phyloP scores from a whole-genome alignment of 2,329 filamentous ascomycete genomes.

The Elsinoe fawcettii region DNA sequence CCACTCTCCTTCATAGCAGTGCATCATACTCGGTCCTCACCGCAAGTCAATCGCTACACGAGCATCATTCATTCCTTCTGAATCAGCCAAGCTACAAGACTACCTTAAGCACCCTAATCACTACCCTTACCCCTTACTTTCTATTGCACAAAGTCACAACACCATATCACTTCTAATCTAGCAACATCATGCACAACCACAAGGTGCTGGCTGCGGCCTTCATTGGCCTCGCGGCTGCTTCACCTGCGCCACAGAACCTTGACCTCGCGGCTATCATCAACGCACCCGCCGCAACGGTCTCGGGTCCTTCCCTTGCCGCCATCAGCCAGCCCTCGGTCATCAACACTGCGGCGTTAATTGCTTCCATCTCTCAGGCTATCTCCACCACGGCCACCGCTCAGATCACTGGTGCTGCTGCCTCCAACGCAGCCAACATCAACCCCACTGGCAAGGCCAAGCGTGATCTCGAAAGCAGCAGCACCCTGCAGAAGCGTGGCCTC shows the following conservation, averaged over 20 bases:
- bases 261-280: slow-evolving; percentile 21
- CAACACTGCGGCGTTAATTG: slow-evolving; percentile 18
- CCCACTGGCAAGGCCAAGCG: slow-evolving; percentile 1
- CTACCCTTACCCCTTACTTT: neutral
- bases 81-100: neutral
- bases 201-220: slow-evolving; percentile 19
- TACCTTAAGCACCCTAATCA: neutral
- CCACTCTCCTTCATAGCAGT: slow-evolving; percentile 8
- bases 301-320: slow-evolving; percentile 21
- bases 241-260: slow-evolving; percentile 21
- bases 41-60: slow-evolving; percentile 6
- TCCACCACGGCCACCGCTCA: slow-evolving; percentile 18
- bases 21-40: slow-evolving; percentile 1
- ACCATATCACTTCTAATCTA: slow-evolving; percentile 1
- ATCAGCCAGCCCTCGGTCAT: slow-evolving; percentile 19
- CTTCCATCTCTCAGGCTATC: slow-evolving; percentile 15
- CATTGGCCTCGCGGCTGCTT: slow-evolving; percentile 21
- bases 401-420: slow-evolving; percentile 15
- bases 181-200: slow-evolving; percentile 6
- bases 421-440: slow-evolving; percentile 2
- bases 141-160: neutral
- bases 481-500: slow-evolving; percentile 15
- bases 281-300: slow-evolving; percentile 20
- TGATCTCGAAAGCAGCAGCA: neutral
- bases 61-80: neutral